Percentiles rank a stretch among this genome's conserved stretches.
phyloP scores from a whole-genome alignment of 495 filamentous ascomycete species.

The Tetracladium setigerum region DNA sequence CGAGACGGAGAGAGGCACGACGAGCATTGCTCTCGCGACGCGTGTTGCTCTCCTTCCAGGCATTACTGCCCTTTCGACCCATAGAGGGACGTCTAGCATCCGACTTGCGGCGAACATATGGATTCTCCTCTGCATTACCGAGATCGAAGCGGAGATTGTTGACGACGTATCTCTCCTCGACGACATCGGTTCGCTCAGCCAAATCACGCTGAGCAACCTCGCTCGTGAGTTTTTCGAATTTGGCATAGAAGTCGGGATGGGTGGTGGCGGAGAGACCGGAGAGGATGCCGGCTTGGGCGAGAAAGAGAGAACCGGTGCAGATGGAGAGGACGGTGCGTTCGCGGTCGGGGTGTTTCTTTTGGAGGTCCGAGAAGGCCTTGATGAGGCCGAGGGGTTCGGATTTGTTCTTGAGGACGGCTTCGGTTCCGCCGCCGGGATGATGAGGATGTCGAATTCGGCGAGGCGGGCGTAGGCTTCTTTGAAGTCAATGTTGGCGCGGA shows the following conservation, averaged over 20 bases:
- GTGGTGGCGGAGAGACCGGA: conserved; percentile 67
- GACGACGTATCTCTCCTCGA: conserved; percentile 73
- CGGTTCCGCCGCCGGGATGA: conserved; percentile 56
- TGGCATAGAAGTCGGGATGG: conserved; percentile 53
- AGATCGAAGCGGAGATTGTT: conserved; percentile 74
- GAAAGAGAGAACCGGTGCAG: conserved; percentile 66
- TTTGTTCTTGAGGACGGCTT: conserved; percentile 46
- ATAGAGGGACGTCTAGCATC: conserved; percentile 53
- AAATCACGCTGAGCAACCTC: conserved; percentile 49
- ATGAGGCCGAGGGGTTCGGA: conserved; percentile 55
- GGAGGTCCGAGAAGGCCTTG: conserved; percentile 58
- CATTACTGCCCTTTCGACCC: conserved; percentile 60
- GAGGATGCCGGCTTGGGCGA: conserved; percentile 65
- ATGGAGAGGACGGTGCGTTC: conserved; percentile 70
- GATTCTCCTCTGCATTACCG: conserved; percentile 63
- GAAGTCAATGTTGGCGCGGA: conserved; percentile 62
- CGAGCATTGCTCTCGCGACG: conserved; percentile 62
- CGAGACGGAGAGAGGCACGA: conserved; percentile 55
- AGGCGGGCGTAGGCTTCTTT: conserved; percentile 58
- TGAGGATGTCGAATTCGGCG: conserved; percentile 61
- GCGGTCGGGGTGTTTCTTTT: conserved; percentile 53
- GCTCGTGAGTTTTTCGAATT: conserved; percentile 61
- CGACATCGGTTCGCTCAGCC: conserved; percentile 60
- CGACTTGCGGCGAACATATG: conserved; percentile 61
- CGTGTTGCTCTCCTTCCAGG: conserved; percentile 55